Percentiles rank a stretch among this genome's conserved stretches.
Evolutionary conservation across 1,284 basidiomycete species (phyloP).

Genomic region (Cryptococcus sp.): DNA sequence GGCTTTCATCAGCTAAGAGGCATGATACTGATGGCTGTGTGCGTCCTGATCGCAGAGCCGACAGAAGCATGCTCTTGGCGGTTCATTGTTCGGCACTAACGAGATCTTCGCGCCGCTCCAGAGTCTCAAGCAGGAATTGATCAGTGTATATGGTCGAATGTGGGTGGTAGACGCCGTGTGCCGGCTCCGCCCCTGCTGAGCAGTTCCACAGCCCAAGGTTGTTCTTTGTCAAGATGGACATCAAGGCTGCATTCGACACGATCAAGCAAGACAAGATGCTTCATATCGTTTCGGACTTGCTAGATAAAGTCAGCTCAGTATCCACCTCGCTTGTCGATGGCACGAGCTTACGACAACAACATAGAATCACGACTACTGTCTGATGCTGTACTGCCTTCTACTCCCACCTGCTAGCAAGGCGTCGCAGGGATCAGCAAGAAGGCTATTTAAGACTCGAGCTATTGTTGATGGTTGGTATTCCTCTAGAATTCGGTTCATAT

Average conservation of each 20-base stretch:
- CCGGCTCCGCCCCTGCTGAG: slow-evolving; percentile 7
- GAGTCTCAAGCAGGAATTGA: slow-evolving; percentile 64
- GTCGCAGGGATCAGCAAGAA: slow-evolving; percentile 31
- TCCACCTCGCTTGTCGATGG: background rate
- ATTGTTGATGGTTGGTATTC: slow-evolving; percentile 25
- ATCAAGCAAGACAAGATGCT: slow-evolving; percentile 88
- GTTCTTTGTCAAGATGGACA: slow-evolving; percentile 96
- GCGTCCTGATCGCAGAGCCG: slow-evolving; percentile 57
- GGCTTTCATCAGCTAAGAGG: too few species aligned
- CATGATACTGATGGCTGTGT: too few species aligned
- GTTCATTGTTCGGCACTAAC: slow-evolving; percentile 78
- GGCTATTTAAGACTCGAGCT: slow-evolving; percentile 42
- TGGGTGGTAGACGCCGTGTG: slow-evolving; percentile 48
- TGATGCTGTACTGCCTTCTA: slow-evolving; percentile 42
- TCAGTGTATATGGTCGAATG: slow-evolving; percentile 59
- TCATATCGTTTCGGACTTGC: slow-evolving; percentile 68
- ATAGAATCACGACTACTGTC: slow-evolving; percentile 41
- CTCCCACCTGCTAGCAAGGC: slow-evolving; percentile 44
- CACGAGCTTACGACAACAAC: background rate
- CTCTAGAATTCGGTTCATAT: slow-evolving; percentile 24
- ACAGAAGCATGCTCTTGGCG: slow-evolving; percentile 68
- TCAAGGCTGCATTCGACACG: slow-evolving; percentile 93
- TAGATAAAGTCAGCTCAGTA: slow-evolving; percentile 66
- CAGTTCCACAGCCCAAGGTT: slow-evolving; percentile 66
- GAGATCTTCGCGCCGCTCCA: slow-evolving; percentile 77